Base-by-base conservation (phyloP, 331 rosid species). In the Quercus tomentella region DNA sequence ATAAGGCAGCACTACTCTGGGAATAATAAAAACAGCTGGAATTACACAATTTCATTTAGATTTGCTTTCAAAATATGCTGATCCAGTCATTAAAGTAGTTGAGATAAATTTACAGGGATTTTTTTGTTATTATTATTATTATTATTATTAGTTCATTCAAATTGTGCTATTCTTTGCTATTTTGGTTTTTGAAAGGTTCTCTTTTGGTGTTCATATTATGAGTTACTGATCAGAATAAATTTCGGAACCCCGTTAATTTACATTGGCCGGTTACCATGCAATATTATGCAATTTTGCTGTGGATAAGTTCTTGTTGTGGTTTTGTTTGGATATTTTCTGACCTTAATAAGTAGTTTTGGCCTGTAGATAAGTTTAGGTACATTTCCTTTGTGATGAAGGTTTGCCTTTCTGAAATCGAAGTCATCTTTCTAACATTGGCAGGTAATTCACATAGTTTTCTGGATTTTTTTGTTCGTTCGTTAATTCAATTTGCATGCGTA, bases 401-500 rank as follows among this genome's bases (percentile, higher is more conserved):
- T 31, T 69, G 10, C 22, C 41, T 54, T 3, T 70, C 41, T 82
- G 30, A 74, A 74, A 28, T 17, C 26, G 12, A 35, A 75, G 83
- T 14, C 11, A 18, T 75, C 43, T 80, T 78, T 74, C 58, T 73
- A 33, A 25, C 35, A 65, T 33, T 87, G 78, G 80, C 88, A 88
- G 90, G 92, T 70, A 56, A 73, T 76, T 58, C 74, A 52, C 65
- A 33, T 69, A 49, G 62, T 43, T 54, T 73, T 69, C 37, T 75
- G 76, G 22, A 73, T 5, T 81, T 72, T 77, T 25, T 61, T 72
- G 84, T 77, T 72, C 60, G 67, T 80, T 45, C 51, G 54, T 61
- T 69, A 61, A 78, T 77, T 85, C 78, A 56, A 78, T 74, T 82
- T 83, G 86, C 84, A 89, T 90, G 90, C 86, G 76, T 78, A 90